Conservation (phyloP, 1,284 basidiomycete genomes). For the Marasmius sp. region DNA sequence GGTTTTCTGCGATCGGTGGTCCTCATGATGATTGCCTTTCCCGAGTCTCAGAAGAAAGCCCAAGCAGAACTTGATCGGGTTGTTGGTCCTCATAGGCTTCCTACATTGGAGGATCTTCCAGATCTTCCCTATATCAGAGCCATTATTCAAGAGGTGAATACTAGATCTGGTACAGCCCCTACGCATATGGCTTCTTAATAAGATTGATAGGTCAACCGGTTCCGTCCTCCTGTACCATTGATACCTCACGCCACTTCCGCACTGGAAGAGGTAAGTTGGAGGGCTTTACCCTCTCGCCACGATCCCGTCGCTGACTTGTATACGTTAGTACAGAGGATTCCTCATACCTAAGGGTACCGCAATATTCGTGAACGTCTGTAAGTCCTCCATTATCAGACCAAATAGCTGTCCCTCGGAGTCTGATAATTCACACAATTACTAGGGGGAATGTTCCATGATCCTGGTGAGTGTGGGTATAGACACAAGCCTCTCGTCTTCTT, state of each 20-base stretch:
- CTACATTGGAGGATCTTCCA: conserved; percentile 19
- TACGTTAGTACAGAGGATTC: conserved; percentile 14
- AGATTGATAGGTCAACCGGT: conserved; percentile 20
- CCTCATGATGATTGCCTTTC: conserved; percentile 14
- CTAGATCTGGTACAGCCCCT: too few relatives aligned
- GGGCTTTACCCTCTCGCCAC: neutral
- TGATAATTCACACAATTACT: neutral
- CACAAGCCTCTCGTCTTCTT: neutral
- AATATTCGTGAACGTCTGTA: conserved; percentile 18
- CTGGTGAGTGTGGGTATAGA: conserved; percentile 5
- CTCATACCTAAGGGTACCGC: conserved; percentile 15
- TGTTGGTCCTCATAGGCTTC: conserved; percentile 15
- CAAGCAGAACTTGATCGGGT: conserved; percentile 27
- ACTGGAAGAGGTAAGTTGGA: conserved; percentile 5
- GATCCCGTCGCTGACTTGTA: neutral
- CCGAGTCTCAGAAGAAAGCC: conserved; percentile 22
- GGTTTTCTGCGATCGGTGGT: conserved; percentile 11
- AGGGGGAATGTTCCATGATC: conserved; percentile 19
- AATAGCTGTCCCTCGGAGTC: too few relatives aligned
- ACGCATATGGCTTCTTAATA: neutral
- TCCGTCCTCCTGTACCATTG: conserved; percentile 16
- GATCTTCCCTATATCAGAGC: conserved; percentile 25
- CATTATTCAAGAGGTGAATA: conserved; percentile 21
- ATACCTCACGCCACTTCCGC: conserved; percentile 9
- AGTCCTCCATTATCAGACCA: neutral